A percentile compares a stretch with the other conserved stretches of the same genome.
Conservation (phyloP, 2,329 filamentous ascomycete genomes). For the Microcyclospora tardicrescens region DNA sequence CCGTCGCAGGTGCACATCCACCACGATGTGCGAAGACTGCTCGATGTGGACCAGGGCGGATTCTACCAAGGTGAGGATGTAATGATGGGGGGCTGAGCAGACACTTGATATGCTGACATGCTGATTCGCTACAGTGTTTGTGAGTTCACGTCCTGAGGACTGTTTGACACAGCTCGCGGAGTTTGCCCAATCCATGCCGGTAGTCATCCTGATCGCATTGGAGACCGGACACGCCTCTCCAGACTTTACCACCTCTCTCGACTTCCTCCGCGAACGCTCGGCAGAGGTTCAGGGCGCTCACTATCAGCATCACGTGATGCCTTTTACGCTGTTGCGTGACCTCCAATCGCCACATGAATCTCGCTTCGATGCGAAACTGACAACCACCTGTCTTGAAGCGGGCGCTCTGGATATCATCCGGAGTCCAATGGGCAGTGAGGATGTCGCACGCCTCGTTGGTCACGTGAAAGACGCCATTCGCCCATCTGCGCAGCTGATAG, state of each 20-base stretch:
- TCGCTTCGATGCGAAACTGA: slow-evolving; percentile 6
- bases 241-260: slow-evolving; percentile 3
- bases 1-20: slow-evolving; percentile 10
- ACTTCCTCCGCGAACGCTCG: slow-evolving; percentile 13
- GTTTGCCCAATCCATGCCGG: slow-evolving; percentile 12
- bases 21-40: slow-evolving; percentile 17
- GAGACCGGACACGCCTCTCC: slow-evolving; percentile 1
- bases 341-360: slow-evolving; percentile 3
- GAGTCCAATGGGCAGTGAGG: slow-evolving; percentile 59
- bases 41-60: slow-evolving; percentile 21
- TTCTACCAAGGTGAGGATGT: slow-evolving; percentile 18
- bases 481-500: slow-evolving; percentile 15
- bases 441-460: slow-evolving; percentile 18
- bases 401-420: slow-evolving; percentile 78
- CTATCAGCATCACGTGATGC: slow-evolving; percentile 17
- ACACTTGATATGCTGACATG: slow-evolving; percentile 1
- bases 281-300: slow-evolving; percentile 14
- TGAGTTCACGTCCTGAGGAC: slow-evolving; percentile 14
- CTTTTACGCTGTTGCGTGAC: slow-evolving; percentile 15
- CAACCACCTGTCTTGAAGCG: slow-evolving; percentile 56
- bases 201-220: slow-evolving; percentile 19
- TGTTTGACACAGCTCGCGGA: slow-evolving; percentile 15
- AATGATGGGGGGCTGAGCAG: neutral
- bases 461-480: slow-evolving; percentile 18
- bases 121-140: slow-evolving; percentile 16